phyloP scores from a whole-genome alignment of 768 basidiomycete species.

The Pleurotus djamor region DNA sequence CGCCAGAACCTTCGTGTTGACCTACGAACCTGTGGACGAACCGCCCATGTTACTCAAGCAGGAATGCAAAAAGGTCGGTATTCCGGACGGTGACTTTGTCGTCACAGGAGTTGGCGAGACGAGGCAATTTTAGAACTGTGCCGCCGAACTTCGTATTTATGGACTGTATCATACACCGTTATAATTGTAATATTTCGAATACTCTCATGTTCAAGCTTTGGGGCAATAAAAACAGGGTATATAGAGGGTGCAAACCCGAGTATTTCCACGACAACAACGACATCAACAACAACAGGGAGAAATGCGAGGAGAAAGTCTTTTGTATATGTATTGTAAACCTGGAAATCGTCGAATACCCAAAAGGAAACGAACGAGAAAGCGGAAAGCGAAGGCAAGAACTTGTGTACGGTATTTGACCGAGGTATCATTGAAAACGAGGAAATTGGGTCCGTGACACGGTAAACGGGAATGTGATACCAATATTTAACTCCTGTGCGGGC shows the following conservation, averaged over 20 bases:
- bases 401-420: not conserved
- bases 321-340: not conserved
- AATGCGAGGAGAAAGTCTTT: not conserved
- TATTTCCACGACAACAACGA: no score
- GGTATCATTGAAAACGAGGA: no score
- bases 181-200: no score
- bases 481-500: not conserved
- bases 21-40: conserved; percentile 54
- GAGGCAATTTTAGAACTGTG: conserved; percentile 21
- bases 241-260: not conserved
- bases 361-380: not conserved
- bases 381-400: not conserved
- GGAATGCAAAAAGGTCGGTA: conserved; percentile 48
- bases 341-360: not conserved
- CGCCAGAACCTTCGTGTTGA: conserved; percentile 51
- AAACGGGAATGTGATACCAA: not conserved
- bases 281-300: not conserved
- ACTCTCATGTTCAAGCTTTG: no score
- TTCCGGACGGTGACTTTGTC: conserved; percentile 53
- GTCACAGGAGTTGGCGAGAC: conserved; percentile 66
- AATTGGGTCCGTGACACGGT: not conserved
- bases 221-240: no score
- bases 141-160: no score
- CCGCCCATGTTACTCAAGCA: conserved; percentile 53
- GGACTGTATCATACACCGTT: no score